A percentile compares a stretch with the other conserved stretches of the same genome.
phyloP scores from a whole-genome alignment of 2,329 filamentous ascomycete species.

The Ilyonectria sp. region DNA sequence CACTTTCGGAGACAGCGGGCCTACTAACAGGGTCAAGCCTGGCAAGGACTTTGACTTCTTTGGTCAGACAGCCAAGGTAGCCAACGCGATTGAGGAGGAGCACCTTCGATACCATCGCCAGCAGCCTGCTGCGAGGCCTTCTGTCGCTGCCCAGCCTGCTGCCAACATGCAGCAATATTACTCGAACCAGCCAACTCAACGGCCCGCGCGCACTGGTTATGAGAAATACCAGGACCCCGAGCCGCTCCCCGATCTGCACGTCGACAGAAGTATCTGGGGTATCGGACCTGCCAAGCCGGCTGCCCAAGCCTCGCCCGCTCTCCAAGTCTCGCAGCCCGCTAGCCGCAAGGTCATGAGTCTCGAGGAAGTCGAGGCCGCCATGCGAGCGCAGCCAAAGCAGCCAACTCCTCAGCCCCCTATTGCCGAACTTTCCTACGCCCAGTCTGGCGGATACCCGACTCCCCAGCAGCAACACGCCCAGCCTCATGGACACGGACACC shows the following conservation, averaged over 20 bases:
- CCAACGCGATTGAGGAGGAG: constrained; percentile 90
- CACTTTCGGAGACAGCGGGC: constrained; percentile 77
- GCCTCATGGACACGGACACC: constrained; percentile 60
- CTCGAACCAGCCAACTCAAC: constrained; percentile 40
- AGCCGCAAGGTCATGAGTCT: constrained; percentile 91
- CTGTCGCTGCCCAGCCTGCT: constrained; percentile 53
- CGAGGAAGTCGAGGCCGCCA: constrained; percentile 95
- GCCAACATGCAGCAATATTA: constrained; percentile 50
- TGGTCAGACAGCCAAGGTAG: constrained; percentile 89
- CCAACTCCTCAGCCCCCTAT: constrained; percentile 54
- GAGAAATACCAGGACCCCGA: constrained; percentile 91
- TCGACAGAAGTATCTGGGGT: constrained; percentile 95
- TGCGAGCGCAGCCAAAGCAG: constrained; percentile 79
- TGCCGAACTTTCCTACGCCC: constrained; percentile 49
- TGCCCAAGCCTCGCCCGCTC: constrained; percentile 50
- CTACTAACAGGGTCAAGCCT: constrained; percentile 65
- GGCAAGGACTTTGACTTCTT: constrained; percentile 99
- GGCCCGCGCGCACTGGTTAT: constrained; percentile 82
- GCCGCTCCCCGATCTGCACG: constrained; percentile 90
- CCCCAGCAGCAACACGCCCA: constrained; percentile 53
- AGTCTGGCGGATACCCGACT: constrained; percentile 44
- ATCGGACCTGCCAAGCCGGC: constrained; percentile 71
- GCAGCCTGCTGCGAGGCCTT: constrained; percentile 67
- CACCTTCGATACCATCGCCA: constrained; percentile 87
- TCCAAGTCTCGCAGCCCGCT: constrained; percentile 44